Conservation (phyloP, 495 filamentous ascomycete genomes). For the Neurospora sublineolata region DNA sequence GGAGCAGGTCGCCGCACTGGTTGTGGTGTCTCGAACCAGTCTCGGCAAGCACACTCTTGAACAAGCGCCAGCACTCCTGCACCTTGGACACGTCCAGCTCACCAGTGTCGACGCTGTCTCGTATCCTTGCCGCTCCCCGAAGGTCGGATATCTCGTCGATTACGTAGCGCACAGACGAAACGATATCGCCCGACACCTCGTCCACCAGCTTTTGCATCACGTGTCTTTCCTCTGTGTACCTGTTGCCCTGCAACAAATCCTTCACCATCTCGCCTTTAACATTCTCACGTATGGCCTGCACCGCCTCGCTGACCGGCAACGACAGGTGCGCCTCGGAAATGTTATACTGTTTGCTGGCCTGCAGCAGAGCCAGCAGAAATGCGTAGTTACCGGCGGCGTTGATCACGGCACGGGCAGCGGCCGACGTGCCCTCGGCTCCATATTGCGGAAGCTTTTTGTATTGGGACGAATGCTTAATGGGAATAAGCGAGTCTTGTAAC, state of each 20-base stretch:
- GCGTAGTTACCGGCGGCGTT: background rate
- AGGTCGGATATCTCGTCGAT: background rate
- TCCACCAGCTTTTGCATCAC: background rate
- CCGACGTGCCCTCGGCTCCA: background rate
- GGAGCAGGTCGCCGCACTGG: background rate
- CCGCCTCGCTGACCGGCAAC: background rate
- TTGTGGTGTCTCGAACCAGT: background rate
- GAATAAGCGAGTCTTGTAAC: background rate
- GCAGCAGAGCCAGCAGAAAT: background rate
- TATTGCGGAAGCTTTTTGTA: background rate
- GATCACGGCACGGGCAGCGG: background rate
- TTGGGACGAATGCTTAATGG: background rate
- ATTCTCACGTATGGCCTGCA: background rate
- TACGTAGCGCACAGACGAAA: rapidly evolving
- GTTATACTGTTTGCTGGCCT: background rate
- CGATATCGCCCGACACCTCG: background rate
- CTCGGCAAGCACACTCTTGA: background rate
- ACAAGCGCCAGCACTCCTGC: background rate
- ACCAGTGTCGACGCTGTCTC: background rate
- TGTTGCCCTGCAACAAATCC: background rate
- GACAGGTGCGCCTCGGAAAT: background rate
- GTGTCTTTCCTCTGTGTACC: background rate
- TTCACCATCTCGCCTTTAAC: background rate
- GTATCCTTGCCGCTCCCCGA: background rate
- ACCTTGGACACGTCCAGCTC: background rate